Conservation (phyloP, 129 eudicot genomes). For the Flaveria linearis region DNA sequence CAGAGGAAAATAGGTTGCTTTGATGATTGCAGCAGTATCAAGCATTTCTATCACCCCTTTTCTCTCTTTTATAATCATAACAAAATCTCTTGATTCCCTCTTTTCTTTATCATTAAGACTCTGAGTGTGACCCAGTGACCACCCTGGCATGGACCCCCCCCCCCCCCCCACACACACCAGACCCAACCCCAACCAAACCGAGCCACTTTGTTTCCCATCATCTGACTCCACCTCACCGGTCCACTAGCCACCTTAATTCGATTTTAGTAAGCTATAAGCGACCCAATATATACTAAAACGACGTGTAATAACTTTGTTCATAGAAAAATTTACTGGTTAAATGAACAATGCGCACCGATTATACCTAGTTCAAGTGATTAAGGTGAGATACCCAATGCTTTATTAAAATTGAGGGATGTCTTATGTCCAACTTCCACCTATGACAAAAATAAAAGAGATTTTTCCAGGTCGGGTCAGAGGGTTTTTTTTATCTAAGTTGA, state of each 20-base stretch:
- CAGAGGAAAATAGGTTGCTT: conserved; percentile 61
- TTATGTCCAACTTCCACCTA: too few relatives aligned
- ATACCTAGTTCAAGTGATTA: too few relatives aligned
- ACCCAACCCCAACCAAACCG: conserved; percentile 13
- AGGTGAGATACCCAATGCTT: too few relatives aligned
- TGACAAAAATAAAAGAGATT: too few relatives aligned
- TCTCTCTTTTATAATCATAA: conserved; percentile 37
- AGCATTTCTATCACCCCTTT: conserved; percentile 41
- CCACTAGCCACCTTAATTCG: not conserved
- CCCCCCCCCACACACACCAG: not conserved
- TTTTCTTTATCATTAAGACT: conserved; percentile 38
- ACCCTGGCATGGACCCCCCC: conserved; percentile 36
- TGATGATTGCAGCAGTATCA: conserved; percentile 71
- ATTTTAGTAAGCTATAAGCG: not conserved
- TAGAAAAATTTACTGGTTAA: too few relatives aligned
- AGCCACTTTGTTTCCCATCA: conserved; percentile 28
- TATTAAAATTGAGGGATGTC: too few relatives aligned
- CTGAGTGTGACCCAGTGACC: conserved; percentile 35
- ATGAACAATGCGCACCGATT: too few relatives aligned
- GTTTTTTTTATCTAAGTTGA: too few relatives aligned
- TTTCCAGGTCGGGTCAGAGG: too few relatives aligned
- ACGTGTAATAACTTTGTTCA: too few relatives aligned
- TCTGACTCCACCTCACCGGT: not conserved
- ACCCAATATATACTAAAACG: too few relatives aligned
- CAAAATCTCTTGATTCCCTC: conserved; percentile 46